Conservation (phyloP, 805 yeast genomes). For the Candida sithepensis region DNA sequence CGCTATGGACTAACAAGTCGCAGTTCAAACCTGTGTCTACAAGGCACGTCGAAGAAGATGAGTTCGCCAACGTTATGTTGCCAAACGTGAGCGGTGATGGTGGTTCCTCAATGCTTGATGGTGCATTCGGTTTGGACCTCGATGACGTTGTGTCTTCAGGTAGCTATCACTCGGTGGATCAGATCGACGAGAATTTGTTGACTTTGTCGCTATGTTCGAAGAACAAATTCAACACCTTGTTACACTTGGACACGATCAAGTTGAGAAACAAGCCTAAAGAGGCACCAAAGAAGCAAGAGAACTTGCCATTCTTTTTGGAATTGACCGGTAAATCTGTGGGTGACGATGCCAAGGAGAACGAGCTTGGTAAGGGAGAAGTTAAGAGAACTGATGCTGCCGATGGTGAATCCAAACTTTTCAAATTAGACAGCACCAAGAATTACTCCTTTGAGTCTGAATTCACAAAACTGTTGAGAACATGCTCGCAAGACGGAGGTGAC, state of each 20-base stretch:
- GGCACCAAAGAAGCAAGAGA: constrained; percentile 79
- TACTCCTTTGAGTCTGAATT: constrained; percentile 69
- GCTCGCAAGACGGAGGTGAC: constrained; percentile 34
- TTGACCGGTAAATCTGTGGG: constrained; percentile 66
- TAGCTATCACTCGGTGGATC: constrained; percentile 53
- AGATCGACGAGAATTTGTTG: constrained; percentile 56
- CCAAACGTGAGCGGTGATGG: constrained; percentile 82
- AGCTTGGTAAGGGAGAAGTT: constrained; percentile 29
- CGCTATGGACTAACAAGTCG: constrained; percentile 88
- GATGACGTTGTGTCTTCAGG: constrained; percentile 12
- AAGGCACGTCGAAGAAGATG: constrained; percentile 72
- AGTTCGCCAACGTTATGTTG: constrained; percentile 57
- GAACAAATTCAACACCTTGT: constrained; percentile 69
- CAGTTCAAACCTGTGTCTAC: constrained; percentile 77
- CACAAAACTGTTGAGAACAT: constrained; percentile 59
- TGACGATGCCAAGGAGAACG: constrained; percentile 57
- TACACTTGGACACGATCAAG: constrained; percentile 80
- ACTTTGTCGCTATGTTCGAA: constrained; percentile 80
- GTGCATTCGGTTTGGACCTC: constrained; percentile 56
- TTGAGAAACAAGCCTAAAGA: constrained; percentile 87
- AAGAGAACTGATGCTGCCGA: constrained; percentile 20
- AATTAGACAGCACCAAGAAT: constrained; percentile 32
- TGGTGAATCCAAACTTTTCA: constrained; percentile 29
- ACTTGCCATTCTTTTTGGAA: constrained; percentile 76
- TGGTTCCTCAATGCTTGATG: constrained; percentile 67